Conservation (phyloP, 2,329 filamentous ascomycete species). For the Fusarium sp. region DNA sequence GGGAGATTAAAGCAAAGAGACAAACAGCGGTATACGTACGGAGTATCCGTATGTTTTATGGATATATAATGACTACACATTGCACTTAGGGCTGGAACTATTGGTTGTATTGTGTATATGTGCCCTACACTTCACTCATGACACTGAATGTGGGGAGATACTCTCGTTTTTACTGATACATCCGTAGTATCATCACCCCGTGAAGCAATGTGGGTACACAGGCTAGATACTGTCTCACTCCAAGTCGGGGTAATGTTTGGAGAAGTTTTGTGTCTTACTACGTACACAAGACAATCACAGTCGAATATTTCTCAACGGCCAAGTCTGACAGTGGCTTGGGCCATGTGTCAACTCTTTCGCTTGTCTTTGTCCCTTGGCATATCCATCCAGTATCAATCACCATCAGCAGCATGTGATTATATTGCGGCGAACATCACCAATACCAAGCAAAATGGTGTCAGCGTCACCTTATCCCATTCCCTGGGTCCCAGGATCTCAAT, state of each 20-base stretch:
- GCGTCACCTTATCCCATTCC: conserved; percentile 6
- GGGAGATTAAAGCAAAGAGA: not conserved
- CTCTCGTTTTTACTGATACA: too few species aligned
- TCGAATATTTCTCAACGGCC: not conserved
- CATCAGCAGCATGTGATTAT: conserved; percentile 8
- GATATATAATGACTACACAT: too few species aligned
- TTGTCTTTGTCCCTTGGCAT: conserved; percentile 8
- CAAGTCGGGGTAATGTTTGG: conserved; percentile 37
- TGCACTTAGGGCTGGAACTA: too few species aligned
- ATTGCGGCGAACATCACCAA: conserved; percentile 1
- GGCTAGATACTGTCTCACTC: conserved; percentile 1
- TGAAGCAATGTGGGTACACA: conserved; percentile 21
- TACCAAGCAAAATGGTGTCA: conserved; percentile 11
- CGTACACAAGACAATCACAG: too few species aligned
- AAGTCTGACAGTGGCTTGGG: conserved; percentile 24
- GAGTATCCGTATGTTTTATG: too few species aligned
- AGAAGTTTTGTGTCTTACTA: conserved; percentile 20
- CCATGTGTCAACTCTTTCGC: conserved; percentile 17
- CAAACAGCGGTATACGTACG: not conserved
- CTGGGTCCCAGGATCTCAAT: not conserved
- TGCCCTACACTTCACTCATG: not conserved
- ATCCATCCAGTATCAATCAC: not conserved
- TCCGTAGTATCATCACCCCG: too few species aligned
- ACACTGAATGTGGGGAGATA: conserved; percentile 19
- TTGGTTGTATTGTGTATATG: not conserved